Evolutionary conservation across 2,329 filamentous ascomycete genomes (phyloP), one percentile per base, ranked within the genome.

Genomic region (Aspergillus udagawae): DNA sequence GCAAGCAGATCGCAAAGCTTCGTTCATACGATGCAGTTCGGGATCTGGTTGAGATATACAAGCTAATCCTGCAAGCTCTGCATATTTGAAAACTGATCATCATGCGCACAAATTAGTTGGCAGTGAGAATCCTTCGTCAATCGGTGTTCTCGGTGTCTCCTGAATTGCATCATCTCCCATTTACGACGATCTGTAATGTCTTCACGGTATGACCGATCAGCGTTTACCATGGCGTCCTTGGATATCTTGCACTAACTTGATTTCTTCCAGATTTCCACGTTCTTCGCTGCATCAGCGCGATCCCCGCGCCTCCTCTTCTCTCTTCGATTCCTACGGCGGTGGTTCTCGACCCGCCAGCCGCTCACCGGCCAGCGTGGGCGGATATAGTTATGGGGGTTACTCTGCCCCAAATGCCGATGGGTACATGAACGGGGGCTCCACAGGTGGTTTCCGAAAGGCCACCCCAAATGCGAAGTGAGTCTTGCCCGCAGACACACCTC

Each of bases 251-350:
- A 25, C 49, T 52, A 53, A 49, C 52, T 54, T 32, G 12, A 27
- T 21, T n/a, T 59, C n/a, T 27, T 38, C 53, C 60, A 89, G 88
- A 79, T 90, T 90, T 73, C 82, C 84, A 65, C 77, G 82, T 66
- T 87, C 86, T 50, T 82, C 82, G 63, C 83, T 91, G 60, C 88
- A 91, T 73, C 88, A 91, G 79, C 73, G 74, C 55, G 74, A 77
- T 83, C 88, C 78, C 81, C 90, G 78, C 82, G 85, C 68, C 80
- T 73, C 88, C 69, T 87, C 84, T 70, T 86, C 86, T 63, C 85
- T 92, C 62, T 92, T 92, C 76, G 87, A 89, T 64, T 86, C 86
- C 65, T 92, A 91, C 75, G 85, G 82, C 62, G 82, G 82, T 65
- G 78, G 79, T 68, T 79, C 77, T 60, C 69, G 74, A 29, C 72